Percentiles rank a stretch among this genome's conserved stretches.
Conservation (phyloP, 2,329 filamentous ascomycete species). For the Stachybotrys elegans region DNA sequence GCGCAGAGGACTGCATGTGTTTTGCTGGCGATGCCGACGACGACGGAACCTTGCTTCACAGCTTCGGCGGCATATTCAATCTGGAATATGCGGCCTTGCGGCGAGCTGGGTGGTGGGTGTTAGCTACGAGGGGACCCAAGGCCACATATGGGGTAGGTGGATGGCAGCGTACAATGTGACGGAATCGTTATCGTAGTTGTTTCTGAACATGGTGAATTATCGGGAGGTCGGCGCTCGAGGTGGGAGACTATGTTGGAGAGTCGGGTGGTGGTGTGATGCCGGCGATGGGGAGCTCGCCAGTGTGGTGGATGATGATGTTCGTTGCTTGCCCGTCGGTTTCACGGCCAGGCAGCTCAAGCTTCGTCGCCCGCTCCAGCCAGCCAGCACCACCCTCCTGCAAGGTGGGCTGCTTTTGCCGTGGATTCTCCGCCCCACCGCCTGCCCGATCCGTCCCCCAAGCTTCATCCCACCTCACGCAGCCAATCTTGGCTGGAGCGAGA, state of each 20-base stretch:
- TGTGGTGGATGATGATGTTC: conserved; percentile 10
- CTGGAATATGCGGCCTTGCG: conserved; percentile 98
- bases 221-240: conserved; percentile 9
- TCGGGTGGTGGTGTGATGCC: conserved; percentile 12
- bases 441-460: too few species aligned
- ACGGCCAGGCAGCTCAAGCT: conserved; percentile 30
- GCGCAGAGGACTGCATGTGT: conserved; percentile 94
- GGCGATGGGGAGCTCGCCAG: conserved; percentile 13
- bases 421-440: conserved; percentile 20
- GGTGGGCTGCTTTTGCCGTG: conserved; percentile 11
- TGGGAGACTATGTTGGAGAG: conserved; percentile 14
- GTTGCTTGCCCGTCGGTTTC: neutral
- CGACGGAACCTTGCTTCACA: conserved; percentile 97
- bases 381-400: too few species aligned
- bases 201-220: conserved; percentile 75
- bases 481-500: too few species aligned
- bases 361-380: conserved; percentile 23
- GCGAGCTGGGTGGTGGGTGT: conserved; percentile 61
- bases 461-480: too few species aligned
- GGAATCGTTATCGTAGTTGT: conserved; percentile 99
- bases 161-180: conserved; percentile 81
- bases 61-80: conserved; percentile 99
- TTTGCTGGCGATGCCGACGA: conserved; percentile 96
- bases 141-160: conserved; percentile 11
- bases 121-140: conserved; percentile 14